Evolutionary conservation across 1,284 basidiomycete genomes (phyloP).

Genomic region (Naganishia cerealis): DNA sequence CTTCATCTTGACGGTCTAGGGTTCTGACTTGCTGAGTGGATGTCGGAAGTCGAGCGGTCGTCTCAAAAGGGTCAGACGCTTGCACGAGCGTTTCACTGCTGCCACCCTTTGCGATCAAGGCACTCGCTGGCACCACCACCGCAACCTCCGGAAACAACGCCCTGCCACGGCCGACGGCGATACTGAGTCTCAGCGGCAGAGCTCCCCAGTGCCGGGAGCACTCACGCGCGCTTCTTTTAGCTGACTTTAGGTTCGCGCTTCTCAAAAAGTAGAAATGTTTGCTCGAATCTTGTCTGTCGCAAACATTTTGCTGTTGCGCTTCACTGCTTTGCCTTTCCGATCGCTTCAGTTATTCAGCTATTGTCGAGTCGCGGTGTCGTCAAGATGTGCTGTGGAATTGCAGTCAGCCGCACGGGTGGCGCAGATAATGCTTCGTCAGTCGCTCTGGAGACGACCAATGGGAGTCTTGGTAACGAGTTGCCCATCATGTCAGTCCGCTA

Average conservation of each 20-base stretch:
- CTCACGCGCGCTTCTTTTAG: neutral
- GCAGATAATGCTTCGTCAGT: too few species aligned
- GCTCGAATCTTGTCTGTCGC: neutral
- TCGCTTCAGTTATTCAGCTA: too few species aligned
- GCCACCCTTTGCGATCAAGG: slow-evolving; percentile 14
- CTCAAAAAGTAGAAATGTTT: neutral
- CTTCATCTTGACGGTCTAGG: slow-evolving; percentile 51
- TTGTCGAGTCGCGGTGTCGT: too few species aligned
- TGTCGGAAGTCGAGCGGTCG: slow-evolving; percentile 31
- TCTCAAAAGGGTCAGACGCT: neutral
- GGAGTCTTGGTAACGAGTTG: too few species aligned
- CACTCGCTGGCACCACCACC: slow-evolving; percentile 13
- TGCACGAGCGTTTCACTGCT: neutral
- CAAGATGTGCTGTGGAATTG: too few species aligned
- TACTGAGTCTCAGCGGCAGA: slow-evolving; percentile 15
- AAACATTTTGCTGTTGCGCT: neutral
- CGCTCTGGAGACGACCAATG: too few species aligned
- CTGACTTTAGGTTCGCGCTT: neutral
- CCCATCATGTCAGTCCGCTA: too few species aligned
- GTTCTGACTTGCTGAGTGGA: slow-evolving; percentile 25
- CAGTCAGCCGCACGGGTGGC: too few species aligned
- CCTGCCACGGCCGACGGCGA: slow-evolving; percentile 23
- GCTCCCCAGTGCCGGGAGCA: neutral
- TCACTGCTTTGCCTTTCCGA: too few species aligned
- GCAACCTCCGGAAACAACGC: slow-evolving; percentile 4